Evolutionary conservation across 1,284 basidiomycete species (phyloP), one percentile per base, ranked within the genome.

Genomic region (Apiotrichum laibachii): DNA sequence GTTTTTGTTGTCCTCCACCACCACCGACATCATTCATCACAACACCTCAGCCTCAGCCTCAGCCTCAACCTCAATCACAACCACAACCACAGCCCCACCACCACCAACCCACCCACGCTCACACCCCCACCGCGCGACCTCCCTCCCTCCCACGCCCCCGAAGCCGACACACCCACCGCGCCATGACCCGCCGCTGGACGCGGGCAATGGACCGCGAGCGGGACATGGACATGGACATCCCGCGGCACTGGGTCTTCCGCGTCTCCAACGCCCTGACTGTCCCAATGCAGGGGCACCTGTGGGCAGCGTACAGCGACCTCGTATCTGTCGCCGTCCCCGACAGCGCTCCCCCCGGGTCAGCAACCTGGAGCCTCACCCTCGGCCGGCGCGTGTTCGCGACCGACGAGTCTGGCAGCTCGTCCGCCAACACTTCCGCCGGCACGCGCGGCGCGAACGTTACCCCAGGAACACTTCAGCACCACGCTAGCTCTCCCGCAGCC

Each of bases 221-320:
- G 37, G 37, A 37, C 12, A 37, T 37, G 12, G 37, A 37, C 37
- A 48, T 48, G 47, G 47, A 48, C 43, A 21, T 44, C 9, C 33
- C 31, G 22, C 34, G 34, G 42, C 18, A 53, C 42, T 53, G 51
- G 42, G 18, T 31, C n/a, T 53, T 19, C 31, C 42, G 42, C 12
- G 18, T 43, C 10, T 44, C 42, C 21, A 53, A n/a, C 51, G 42
- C 42, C 15, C 42, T 53, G 26, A 53, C 42, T 2, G 39, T n/a
- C 13, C 40, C 51, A 16, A 53, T 53, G 51, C 51, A 53, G 42
- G 16, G 16, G 31, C 51, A 53, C 42, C 51, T 53, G 42, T 53
- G 51, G 51, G 40, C 51, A 11, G 51, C 51, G 12, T 53, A 33
- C 31, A 35, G 3, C 31, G 51, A 53, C 42, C 51, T 53, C 40